phyloP scores from a whole-genome alignment of 352 stramenopile genomes.

The Phytophthora cactorum region DNA sequence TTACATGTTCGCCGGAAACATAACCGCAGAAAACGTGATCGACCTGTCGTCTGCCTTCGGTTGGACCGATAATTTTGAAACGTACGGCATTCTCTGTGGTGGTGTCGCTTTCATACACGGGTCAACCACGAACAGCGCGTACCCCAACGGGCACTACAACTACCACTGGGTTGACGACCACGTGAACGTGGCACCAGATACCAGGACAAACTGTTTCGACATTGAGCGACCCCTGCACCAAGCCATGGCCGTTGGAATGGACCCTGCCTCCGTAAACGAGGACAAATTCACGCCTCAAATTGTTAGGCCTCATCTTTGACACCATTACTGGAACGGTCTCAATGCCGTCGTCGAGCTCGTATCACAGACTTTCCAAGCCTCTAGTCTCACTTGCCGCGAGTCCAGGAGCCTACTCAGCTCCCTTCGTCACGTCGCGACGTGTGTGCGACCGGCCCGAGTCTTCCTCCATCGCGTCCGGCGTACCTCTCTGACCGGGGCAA shows the following conservation, averaged over 20 bases:
- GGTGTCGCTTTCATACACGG: conserved; percentile 18
- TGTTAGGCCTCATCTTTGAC: not conserved
- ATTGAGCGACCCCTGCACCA: not conserved
- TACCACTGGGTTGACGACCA: conserved; percentile 40
- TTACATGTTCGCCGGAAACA: conserved; percentile 4
- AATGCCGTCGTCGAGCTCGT: not conserved
- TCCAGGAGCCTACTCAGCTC: conserved; percentile 19
- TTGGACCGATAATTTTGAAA: conserved; percentile 9
- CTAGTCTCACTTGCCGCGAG: not conserved
- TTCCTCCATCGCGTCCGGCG: conserved; percentile 8
- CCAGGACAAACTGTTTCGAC: not conserved
- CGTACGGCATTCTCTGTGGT: conserved; percentile 10
- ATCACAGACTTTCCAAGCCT: not conserved
- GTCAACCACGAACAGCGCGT: not conserved
- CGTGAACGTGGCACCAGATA: conserved; percentile 18
- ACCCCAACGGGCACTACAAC: not conserved
- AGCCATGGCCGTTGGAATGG: conserved; percentile 18
- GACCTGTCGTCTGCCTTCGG: conserved; percentile 19
- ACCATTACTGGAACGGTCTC: not conserved
- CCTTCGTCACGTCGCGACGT: conserved; percentile 28
- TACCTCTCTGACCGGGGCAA: not conserved
- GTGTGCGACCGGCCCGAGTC: conserved; percentile 8
- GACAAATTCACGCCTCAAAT: not conserved
- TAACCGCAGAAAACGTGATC: conserved; percentile 17
- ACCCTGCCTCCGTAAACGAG: not conserved